Evolutionary conservation across 345 rosid genomes (phyloP).

Genomic region (Heritiera fomes): DNA sequence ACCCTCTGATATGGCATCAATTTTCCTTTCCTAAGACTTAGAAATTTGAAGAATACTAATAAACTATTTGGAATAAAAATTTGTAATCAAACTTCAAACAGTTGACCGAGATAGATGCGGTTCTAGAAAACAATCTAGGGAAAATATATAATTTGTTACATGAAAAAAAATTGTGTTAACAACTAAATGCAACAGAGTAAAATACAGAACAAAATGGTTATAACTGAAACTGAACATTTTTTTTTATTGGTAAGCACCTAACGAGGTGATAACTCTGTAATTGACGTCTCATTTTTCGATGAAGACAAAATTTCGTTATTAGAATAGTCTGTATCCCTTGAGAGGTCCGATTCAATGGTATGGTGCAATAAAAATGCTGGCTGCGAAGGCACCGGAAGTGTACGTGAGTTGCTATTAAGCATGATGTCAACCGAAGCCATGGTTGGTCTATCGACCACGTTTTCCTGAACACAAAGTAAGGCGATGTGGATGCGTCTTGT

Average conservation of each 20-base stretch:
- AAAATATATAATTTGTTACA: not conserved
- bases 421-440: conserved; percentile 49
- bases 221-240: too few species aligned
- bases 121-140: too few species aligned
- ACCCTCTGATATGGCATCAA: too few species aligned
- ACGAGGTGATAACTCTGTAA: not conserved
- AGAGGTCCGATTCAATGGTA: not conserved
- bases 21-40: too few species aligned
- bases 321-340: not conserved
- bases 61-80: too few species aligned
- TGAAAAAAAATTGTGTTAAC: not conserved
- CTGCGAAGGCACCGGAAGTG: not conserved
- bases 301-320: not conserved
- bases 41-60: not conserved
- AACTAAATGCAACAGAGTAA: not conserved
- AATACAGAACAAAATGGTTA: not conserved
- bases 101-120: too few species aligned
- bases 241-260: too few species aligned
- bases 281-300: not conserved
- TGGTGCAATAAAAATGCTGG: conserved; percentile 14
- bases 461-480: conserved; percentile 60
- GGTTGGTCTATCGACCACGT: conserved; percentile 51
- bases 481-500: conserved; percentile 60
- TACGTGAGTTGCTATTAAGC: conserved; percentile 34
- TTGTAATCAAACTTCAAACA: too few species aligned